These are phyloP conservation scores for Sarocladium kiliense DNA, from an alignment of 2,329 filamentous ascomycete genomes.

Conservation along the genomic window DNA sequence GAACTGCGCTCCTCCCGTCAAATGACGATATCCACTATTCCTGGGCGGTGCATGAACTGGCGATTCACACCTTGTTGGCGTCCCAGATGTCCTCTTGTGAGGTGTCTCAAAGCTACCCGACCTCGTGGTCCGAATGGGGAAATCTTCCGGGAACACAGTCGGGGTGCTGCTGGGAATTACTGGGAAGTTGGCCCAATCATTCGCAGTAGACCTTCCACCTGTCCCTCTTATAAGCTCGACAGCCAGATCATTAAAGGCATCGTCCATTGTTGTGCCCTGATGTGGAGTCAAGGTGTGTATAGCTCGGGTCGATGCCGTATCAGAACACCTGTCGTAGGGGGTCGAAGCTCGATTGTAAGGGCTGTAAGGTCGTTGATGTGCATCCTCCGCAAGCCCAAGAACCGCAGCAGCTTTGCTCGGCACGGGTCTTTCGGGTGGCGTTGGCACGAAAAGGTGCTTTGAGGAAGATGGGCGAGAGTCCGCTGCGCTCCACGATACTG, in stretches of 20 bases:
- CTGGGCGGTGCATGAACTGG: background rate
- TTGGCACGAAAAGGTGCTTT: background rate
- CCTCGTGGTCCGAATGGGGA: background rate
- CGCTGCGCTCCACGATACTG: background rate
- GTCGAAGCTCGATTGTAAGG: background rate
- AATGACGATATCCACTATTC: background rate
- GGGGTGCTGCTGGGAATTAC: conserved; percentile 58
- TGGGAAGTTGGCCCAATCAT: conserved; percentile 85
- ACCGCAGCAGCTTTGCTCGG: background rate
- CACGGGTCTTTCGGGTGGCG: background rate
- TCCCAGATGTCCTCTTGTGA: no score
- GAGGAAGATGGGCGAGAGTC: background rate
- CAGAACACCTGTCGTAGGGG: background rate
- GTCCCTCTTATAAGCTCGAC: background rate
- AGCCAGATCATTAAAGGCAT: background rate
- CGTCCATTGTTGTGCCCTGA: background rate
- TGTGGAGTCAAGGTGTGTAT: background rate
- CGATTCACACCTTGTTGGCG: background rate
- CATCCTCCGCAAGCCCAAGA: background rate
- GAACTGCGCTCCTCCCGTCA: background rate
- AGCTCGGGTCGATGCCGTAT: background rate
- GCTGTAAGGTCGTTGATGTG: background rate
- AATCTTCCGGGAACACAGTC: background rate
- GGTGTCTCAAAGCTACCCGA: no score
- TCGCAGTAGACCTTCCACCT: conserved; percentile 30